Evolutionary conservation across 2,329 filamentous ascomycete genomes (phyloP).

Genomic region (Ascosphaera aggregata): DNA sequence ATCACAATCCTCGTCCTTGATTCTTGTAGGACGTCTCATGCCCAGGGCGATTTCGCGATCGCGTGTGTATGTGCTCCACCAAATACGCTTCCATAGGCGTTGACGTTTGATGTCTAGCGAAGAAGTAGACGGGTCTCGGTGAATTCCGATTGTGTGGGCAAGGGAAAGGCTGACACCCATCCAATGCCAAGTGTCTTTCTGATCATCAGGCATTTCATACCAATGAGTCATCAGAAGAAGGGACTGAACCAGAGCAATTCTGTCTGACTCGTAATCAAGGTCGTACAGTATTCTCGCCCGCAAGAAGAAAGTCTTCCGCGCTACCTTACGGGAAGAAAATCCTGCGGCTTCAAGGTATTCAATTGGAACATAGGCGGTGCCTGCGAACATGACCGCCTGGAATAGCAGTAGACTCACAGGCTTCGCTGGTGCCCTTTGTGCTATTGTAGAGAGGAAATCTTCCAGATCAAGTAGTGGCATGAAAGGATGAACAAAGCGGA

Average conservation of each 20-base stretch:
- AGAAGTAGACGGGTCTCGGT: conserved; percentile 61
- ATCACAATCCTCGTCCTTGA: conserved; percentile 84
- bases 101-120: conserved; percentile 51
- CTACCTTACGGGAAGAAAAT: conserved; percentile 53
- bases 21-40: conserved; percentile 77
- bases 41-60: conserved; percentile 80
- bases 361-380: conserved; percentile 69
- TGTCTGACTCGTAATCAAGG: conserved; percentile 83
- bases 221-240: conserved; percentile 88
- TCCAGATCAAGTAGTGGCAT: conserved; percentile 64
- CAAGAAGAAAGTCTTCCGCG: conserved; percentile 71
- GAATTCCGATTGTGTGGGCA: conserved; percentile 78
- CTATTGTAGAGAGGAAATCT: conserved; percentile 34
- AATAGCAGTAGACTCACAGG: conserved; percentile 70
- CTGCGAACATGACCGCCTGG: conserved; percentile 87
- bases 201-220: conserved; percentile 91
- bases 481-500: conserved; percentile 80
- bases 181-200: conserved; percentile 98
- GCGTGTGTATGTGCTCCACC: conserved; percentile 96
- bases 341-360: conserved; percentile 53
- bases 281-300: conserved; percentile 81
- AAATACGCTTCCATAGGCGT: conserved; percentile 80
- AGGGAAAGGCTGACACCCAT: conserved; percentile 90
- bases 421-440: conserved; percentile 41
- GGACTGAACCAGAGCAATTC: conserved; percentile 69